Base-by-base conservation (phyloP, 2,329 filamentous ascomycete species). In the Lachnellula subtilissima region DNA sequence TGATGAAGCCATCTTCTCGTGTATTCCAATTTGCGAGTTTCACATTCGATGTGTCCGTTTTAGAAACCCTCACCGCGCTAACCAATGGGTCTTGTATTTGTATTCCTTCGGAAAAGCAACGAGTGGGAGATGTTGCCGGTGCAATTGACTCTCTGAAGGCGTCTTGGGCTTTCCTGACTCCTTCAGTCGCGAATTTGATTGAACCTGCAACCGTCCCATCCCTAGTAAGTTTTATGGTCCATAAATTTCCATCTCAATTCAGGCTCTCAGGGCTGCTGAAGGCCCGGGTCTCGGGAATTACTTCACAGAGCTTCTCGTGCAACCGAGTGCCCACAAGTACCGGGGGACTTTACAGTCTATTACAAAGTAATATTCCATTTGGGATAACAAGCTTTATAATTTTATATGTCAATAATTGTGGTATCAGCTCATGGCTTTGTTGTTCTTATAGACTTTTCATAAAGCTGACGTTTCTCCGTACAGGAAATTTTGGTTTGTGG, bases 51-150 rank as follows among this genome's bases (percentile, higher is more conserved):
- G 65, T 64, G 53, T 72, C 74, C 65, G 74, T 74, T 43, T 63
- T 68, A 2, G 65, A 61, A 17, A 75, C 52, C 9, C 39, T 65
- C 1, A 49, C 40, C 4, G 56, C 61, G 2, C 67, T 76, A 15
- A 61, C 69, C 25, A 55, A 64, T 32, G 73, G 73, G 36, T 73
- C 70, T 8, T 70, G 68, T 48, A 64, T 75, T 3, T 75, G 73
- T 49, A 67, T 75, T 19, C 70, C 72, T 2, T 73, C 71, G 0
- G 72, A 74, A 25, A 63, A 69, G 14, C 64, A 72, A n/a, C 64
- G 71, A 23, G 62, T 72, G 50, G 71, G 73, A 46, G 64, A 73
- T 55, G 58, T 74, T 11, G 61, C 65, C 11, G 67, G 65, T 39
- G 67, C 65, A 22, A 63, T 64, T 17, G 46, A 47, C 6, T 17